Evolutionary conservation across 306 rosid species (phyloP), one percentile per base, ranked within the genome.

Genomic region (Sindora glabra): DNA sequence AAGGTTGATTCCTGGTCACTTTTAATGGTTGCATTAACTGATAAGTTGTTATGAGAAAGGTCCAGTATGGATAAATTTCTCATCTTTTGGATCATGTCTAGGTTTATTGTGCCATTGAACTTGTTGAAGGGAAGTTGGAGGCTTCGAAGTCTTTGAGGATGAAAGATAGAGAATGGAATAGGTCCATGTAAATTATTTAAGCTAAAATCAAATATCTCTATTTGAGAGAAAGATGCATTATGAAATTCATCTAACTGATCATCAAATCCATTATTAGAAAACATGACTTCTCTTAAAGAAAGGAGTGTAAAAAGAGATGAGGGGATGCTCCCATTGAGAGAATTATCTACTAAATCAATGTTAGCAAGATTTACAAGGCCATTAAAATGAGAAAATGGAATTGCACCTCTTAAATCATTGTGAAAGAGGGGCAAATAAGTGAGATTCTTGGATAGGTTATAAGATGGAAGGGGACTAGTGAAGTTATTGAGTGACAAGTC

Each of bases 61-160:
- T n/a, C n/a, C n/a, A n/a, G n/a, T n/a, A n/a, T n/a, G n/a, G n/a
- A n/a, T n/a, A n/a, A n/a, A n/a, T 63, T 71, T 10, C 1, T 21
- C 0, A 71, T 39, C 6, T 25, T 23, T 18, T 1, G 16, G 30
- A 79, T 3, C 25, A 0, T 1, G 9, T 33, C 1, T 0, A 75
- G 53, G 0, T 16, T n/a, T 2, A 63, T 2, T 2, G 29, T 25
- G 22, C 78, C 85, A 0, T 5, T 62, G 27, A 75, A 56, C 9
- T 72, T 80, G 81, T 80, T 75, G 9, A 42, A 57, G 36, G 85
- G 11, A 22, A 80, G 70, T 23, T 1, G 32, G 32, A 75, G 68
- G 5, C 16, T 6, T 5, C 14, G 40, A 1, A 75, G 78, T 10
- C 2, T 16, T 3, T 2, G 4, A 16, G 75, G 52, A 3, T 59